A percentile compares a stretch with the other conserved stretches of the same genome.
Conservation (phyloP, 441 rosid genomes). For the Arabidopsis hybrid region DNA sequence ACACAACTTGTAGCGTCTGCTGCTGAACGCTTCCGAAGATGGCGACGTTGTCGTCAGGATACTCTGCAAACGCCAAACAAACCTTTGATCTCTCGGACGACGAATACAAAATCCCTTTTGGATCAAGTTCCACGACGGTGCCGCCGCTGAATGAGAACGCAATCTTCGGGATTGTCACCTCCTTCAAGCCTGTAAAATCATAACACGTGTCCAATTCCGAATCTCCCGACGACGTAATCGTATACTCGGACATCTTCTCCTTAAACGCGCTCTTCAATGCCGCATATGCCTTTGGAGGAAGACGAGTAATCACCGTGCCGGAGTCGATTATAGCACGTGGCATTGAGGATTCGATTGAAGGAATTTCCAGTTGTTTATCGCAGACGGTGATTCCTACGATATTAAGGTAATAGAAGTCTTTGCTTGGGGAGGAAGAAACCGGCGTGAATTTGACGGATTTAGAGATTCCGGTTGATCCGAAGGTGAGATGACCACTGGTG, state of each 20-base stretch:
- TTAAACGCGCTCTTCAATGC: slow-evolving; percentile 51
- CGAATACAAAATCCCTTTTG: slow-evolving; percentile 45
- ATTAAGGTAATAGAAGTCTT: slow-evolving; percentile 52
- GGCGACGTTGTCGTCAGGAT: slow-evolving; percentile 41
- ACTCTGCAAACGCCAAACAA: slow-evolving; percentile 74
- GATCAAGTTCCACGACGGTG: slow-evolving; percentile 42
- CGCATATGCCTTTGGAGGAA: slow-evolving; percentile 50
- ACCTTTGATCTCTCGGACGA: slow-evolving; percentile 39
- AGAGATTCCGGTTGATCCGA: slow-evolving; percentile 53
- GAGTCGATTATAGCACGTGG: slow-evolving; percentile 58
- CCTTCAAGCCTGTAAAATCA: slow-evolving; percentile 50
- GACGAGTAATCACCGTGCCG: slow-evolving; percentile 60
- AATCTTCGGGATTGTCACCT: slow-evolving; percentile 48
- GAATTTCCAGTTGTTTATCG: slow-evolving; percentile 45
- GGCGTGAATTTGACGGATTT: slow-evolving; percentile 58
- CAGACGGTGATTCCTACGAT: slow-evolving; percentile 50
- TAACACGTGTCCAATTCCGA: slow-evolving; percentile 74
- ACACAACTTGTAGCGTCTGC: slow-evolving; percentile 58
- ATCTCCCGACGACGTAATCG: slow-evolving; percentile 41
- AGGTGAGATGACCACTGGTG: slow-evolving; percentile 63
- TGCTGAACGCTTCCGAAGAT: slow-evolving; percentile 82
- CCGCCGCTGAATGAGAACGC: slow-evolving; percentile 52
- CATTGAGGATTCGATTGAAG: slow-evolving; percentile 45
- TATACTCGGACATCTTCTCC: slow-evolving; percentile 56
- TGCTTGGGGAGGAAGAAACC: slow-evolving; percentile 28